A percentile compares a stretch with the other conserved stretches of the same genome.
phyloP scores from a whole-genome alignment of 495 filamentous ascomycete species.

The Aspergillus kassunensis region DNA sequence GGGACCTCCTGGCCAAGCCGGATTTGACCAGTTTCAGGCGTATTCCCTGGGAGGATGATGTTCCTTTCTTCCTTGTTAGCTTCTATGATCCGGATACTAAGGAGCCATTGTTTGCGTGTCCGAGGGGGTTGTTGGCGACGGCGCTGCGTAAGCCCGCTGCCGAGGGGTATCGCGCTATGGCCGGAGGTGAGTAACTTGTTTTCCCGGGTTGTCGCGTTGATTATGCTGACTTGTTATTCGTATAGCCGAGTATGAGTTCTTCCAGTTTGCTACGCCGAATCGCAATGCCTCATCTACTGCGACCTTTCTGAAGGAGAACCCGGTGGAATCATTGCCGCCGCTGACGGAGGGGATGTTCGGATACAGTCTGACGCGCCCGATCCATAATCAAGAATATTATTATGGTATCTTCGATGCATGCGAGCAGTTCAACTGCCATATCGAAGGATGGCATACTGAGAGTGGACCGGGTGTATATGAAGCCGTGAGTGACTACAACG shows the following conservation, averaged over 20 bases:
- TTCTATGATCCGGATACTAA: constrained; percentile 61
- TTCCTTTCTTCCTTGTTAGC: constrained; percentile 89
- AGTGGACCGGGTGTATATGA: constrained; percentile 94
- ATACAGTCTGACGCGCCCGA: constrained; percentile 87
- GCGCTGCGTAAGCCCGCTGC: constrained; percentile 61
- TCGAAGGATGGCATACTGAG: constrained; percentile 98
- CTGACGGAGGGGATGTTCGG: constrained; percentile 98
- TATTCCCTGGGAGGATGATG: constrained; percentile 91
- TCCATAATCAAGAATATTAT: constrained; percentile 92
- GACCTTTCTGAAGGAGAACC: constrained; percentile 66
- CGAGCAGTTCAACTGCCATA: constrained; percentile 71
- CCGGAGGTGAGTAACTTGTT: constrained; percentile 63
- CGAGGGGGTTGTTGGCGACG: constrained; percentile 68
- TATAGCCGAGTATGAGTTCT: constrained; percentile 95
- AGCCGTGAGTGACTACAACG: constrained; percentile 52
- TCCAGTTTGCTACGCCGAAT: constrained; percentile 76
- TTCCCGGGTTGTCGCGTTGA: background rate
- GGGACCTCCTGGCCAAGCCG: constrained; percentile 79
- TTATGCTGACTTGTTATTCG: background rate
- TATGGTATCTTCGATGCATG: constrained; percentile 87
- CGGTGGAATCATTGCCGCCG: constrained; percentile 64
- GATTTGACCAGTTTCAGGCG: constrained; percentile 79
- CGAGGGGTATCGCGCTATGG: constrained; percentile 77
- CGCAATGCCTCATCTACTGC: constrained; percentile 70
- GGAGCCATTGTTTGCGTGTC: constrained; percentile 73